Evolutionary conservation across 78 protist genomes (phyloP), one percentile per base, ranked within the genome.

Genomic region (Dictyostelium firmibasis): DNA sequence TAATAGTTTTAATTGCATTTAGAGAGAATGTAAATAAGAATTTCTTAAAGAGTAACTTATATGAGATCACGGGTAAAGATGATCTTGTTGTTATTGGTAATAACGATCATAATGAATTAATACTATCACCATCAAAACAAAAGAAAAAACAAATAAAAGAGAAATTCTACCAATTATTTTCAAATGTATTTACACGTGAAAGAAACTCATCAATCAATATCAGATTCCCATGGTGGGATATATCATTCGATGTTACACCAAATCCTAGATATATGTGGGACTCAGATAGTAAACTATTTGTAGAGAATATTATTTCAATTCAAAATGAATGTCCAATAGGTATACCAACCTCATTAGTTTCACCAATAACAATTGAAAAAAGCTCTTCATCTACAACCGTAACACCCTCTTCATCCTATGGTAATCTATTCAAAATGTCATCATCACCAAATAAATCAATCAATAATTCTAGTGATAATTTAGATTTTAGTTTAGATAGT

Each of bases 221-320:
- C 18, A 57, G 94, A 78, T 88, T 88, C 47, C 41, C 94, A 16
- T 88, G 94, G 94, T 88, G 94, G 94, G 94, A 88, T 33, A 88
- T 88, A 9, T 78, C 94, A 25, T 79, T 79, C 70, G 94, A 88
- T 47, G 74, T 69, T 25, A 23, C 70, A 41, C 85, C 94, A 38
- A 78, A 88, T 29, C 86, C 86, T 4, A 88, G 53, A 33, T 88
- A 29, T 43, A 13, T 88, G 9, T 88, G 94, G 94, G 70, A 78
- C 29, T 69, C 43, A 18, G 53, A 41, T 1, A 20, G 14, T 13
- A 43, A 64, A 29, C 18, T 10, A 20, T 88, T 88, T 67, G 57
- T 62, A 20, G 81, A 44, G 25, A 86, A 86, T 36, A 14, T 36
- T 25, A 38, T 76, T 35, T 33, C 82, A 76, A 25, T 33, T 38